phyloP scores from a whole-genome alignment of 352 stramenopile species.

The Elongisporangium prolatum region DNA sequence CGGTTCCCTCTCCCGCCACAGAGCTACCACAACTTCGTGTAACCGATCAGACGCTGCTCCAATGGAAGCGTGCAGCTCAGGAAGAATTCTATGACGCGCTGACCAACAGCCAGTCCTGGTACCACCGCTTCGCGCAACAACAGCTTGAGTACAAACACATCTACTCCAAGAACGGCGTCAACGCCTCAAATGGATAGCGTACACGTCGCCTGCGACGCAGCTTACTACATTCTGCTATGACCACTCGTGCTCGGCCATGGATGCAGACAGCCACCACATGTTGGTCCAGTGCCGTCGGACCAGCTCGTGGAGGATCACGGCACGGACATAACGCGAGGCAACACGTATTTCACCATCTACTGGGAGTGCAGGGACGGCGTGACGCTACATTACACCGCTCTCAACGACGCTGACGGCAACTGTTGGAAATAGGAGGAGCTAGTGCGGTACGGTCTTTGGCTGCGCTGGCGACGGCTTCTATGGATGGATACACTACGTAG shows the following conservation, averaged over 20 bases:
- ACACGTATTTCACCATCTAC: neutral
- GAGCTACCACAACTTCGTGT: constrained; percentile 1
- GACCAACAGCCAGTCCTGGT: constrained; percentile 10
- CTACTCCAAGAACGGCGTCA: constrained; percentile 31
- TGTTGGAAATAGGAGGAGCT: no score
- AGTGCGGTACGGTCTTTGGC: no score
- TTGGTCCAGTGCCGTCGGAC: constrained; percentile 40
- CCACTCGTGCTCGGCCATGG: constrained; percentile 26
- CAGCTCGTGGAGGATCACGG: constrained; percentile 55
- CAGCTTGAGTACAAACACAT: constrained; percentile 15
- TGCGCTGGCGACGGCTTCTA: no score
- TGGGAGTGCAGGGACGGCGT: neutral
- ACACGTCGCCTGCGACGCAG: constrained; percentile 27
- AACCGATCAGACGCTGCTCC: constrained; percentile 1
- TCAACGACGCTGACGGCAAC: neutral
- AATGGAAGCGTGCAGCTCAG: constrained; percentile 5
- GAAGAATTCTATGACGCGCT: constrained; percentile 3
- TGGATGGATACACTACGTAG: no score
- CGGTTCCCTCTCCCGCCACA: constrained; percentile 2
- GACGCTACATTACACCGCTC: constrained; percentile 8
- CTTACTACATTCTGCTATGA: constrained; percentile 44
- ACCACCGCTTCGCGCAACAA: constrained; percentile 6
- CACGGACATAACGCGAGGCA: neutral
- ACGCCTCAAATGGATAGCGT: constrained; percentile 38
- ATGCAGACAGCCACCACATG: constrained; percentile 31